A percentile compares a stretch with the other conserved stretches of the same genome.
phyloP scores from a whole-genome alignment of 768 basidiomycete species.

The Kwoniella sp. region DNA sequence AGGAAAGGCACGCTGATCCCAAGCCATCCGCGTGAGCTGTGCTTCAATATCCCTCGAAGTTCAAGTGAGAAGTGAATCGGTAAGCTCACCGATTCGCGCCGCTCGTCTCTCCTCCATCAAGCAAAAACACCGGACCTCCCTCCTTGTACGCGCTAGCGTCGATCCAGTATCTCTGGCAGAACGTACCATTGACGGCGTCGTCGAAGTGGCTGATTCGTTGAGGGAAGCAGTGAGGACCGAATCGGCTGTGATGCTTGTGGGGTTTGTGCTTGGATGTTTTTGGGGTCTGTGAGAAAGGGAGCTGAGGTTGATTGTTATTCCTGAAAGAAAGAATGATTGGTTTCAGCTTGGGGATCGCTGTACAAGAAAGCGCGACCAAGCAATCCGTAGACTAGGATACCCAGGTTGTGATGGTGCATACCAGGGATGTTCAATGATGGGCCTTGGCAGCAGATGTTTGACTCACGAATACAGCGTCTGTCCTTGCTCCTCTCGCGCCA shows the following conservation, averaged over 20 bases:
- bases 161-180: slow-evolving; percentile 90
- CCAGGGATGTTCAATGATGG: background rate
- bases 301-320: background rate
- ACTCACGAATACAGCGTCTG: background rate
- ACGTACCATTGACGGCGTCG: slow-evolving; percentile 64
- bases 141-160: slow-evolving; percentile 75
- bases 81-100: slow-evolving; percentile 65
- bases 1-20: slow-evolving; percentile 60
- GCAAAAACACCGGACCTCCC: slow-evolving; percentile 80
- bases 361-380: too few relatives aligned
- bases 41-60: background rate
- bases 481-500: background rate
- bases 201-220: slow-evolving; percentile 86
- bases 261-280: background rate
- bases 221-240: slow-evolving; percentile 64
- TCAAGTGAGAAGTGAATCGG: background rate
- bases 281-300: slow-evolving; percentile 4
- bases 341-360: background rate
- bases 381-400: background rate
- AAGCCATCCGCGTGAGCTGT: background rate
- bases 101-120: slow-evolving; percentile 92
- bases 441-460: too few relatives aligned
- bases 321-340: background rate
- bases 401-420: background rate
- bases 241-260: slow-evolving; percentile 19